Evolutionary conservation across 2,329 filamentous ascomycete genomes (phyloP).

Genomic region (Tolypocladium endophyticum): DNA sequence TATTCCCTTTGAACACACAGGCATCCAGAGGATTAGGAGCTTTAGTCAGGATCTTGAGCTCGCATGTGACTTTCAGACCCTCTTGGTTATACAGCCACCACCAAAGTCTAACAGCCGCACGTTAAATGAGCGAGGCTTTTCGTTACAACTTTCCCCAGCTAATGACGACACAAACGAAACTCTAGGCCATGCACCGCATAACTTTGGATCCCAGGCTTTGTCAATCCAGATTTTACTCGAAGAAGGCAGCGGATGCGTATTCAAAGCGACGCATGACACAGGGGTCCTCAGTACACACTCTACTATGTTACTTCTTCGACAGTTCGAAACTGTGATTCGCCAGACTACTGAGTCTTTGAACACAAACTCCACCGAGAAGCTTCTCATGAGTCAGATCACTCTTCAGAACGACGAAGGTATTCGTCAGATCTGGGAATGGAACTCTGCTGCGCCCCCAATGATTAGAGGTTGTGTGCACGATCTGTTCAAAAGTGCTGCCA

Average conservation of each 20-base stretch:
- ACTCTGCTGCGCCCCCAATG: neutral
- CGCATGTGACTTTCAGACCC: neutral
- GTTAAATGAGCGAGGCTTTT: no score
- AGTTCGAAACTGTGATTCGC: neutral
- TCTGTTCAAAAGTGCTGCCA: neutral
- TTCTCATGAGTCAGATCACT: neutral
- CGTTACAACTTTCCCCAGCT: neutral
- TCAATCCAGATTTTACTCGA: neutral
- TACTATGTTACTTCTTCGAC: neutral
- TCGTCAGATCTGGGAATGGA: neutral
- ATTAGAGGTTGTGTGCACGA: neutral
- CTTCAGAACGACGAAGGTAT: neutral
- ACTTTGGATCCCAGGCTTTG: neutral
- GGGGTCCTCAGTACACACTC: neutral
- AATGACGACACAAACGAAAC: neutral
- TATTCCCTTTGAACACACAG: neutral
- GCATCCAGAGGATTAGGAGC: neutral
- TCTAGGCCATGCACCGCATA: neutral
- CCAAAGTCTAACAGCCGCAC: neutral
- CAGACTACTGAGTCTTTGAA: neutral
- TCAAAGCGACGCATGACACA: neutral
- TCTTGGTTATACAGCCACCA: neutral
- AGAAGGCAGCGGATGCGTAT: neutral
- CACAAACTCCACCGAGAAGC: neutral
- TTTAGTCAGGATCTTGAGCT: neutral